phyloP scores from a whole-genome alignment of 352 stramenopile species.

The Globisporangium heterothallicum region DNA sequence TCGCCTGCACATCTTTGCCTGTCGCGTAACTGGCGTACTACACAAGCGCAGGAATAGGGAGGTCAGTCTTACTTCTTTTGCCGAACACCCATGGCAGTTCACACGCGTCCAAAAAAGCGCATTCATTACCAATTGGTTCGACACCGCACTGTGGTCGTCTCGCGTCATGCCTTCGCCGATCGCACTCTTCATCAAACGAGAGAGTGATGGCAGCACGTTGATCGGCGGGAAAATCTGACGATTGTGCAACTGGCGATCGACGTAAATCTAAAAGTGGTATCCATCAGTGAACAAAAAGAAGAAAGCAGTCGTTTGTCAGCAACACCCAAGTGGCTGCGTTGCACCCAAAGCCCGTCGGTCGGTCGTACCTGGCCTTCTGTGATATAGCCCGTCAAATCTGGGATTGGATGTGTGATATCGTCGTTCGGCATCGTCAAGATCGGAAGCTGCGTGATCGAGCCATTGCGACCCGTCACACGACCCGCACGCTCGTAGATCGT shows the following conservation, averaged over 20 bases:
- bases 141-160: slow-evolving; percentile 97
- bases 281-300: no score
- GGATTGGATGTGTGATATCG: slow-evolving; percentile 99
- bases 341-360: no score
- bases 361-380: slow-evolving; percentile 96
- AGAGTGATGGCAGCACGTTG: slow-evolving; percentile 98
- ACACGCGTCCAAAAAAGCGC: neutral
- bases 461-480: slow-evolving; percentile 96
- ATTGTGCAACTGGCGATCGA: slow-evolving; percentile 97
- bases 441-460: slow-evolving; percentile 98
- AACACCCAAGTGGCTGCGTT: neutral
- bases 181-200: slow-evolving; percentile 99
- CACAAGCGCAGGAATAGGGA: no score
- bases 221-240: slow-evolving; percentile 99
- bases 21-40: slow-evolving; percentile 85
- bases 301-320: neutral
- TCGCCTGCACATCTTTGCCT: slow-evolving; percentile 98
- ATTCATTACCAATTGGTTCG: slow-evolving; percentile 95
- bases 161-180: slow-evolving; percentile 99
- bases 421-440: slow-evolving; percentile 99
- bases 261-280: slow-evolving; percentile 97
- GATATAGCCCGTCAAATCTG: slow-evolving; percentile 99
- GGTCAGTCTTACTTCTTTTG: no score
- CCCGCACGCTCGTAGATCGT: slow-evolving; percentile 98
- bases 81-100: no score